Conservation (phyloP, 2,329 filamentous ascomycete species). For the Plectosphaerella cucumerina region DNA sequence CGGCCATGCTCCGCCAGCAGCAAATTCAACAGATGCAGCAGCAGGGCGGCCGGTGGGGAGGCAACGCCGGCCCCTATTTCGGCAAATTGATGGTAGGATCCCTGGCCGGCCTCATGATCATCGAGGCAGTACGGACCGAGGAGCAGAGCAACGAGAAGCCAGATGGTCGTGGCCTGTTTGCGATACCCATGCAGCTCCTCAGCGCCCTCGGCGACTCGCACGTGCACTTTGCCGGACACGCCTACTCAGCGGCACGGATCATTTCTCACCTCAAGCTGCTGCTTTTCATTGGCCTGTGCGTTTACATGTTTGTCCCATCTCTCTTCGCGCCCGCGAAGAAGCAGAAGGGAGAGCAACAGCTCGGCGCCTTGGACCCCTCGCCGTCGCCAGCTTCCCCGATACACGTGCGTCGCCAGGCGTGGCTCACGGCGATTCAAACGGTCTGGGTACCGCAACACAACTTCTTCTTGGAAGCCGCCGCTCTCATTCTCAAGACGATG, state of each 20-base stretch:
- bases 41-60: constrained; percentile 47
- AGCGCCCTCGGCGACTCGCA: constrained; percentile 42
- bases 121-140: constrained; percentile 71
- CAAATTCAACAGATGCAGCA: constrained; percentile 50
- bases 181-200: constrained; percentile 58
- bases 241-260: constrained; percentile 37
- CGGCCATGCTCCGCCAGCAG: constrained; percentile 48
- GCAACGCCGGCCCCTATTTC: constrained; percentile 50
- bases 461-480: constrained; percentile 80
- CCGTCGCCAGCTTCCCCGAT: constrained; percentile 78
- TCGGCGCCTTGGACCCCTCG: constrained; percentile 42
- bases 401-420: constrained; percentile 80
- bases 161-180: constrained; percentile 63
- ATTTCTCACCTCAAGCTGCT: constrained; percentile 49
- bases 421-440: constrained; percentile 89
- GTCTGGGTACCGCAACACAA: constrained; percentile 88
- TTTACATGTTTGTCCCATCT: constrained; percentile 53
- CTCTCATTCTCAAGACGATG: constrained; percentile 72
- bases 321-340: constrained; percentile 44
- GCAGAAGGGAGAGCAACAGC: constrained; percentile 41
- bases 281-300: constrained; percentile 46
- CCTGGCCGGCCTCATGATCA: constrained; percentile 84
- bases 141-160: constrained; percentile 61
- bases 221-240: constrained; percentile 51
- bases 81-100: constrained; percentile 90